Conservation (phyloP, 2,329 filamentous ascomycete genomes). For the Sporothrix phasma region DNA sequence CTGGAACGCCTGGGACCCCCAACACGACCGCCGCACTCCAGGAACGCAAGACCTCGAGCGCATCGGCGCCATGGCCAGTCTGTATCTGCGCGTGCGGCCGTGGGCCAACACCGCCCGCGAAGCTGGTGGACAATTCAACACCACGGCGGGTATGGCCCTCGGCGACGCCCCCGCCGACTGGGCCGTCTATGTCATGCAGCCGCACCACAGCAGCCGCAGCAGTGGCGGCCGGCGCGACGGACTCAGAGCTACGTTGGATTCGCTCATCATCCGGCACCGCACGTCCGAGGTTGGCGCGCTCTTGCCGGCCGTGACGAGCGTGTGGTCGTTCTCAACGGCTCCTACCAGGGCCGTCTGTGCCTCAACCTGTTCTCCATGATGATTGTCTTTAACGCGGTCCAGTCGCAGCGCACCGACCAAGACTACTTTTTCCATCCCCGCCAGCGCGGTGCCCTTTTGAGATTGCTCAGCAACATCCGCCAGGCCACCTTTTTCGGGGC, state of each 20-base stretch:
- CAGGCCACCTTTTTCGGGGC: slow-evolving; percentile 80
- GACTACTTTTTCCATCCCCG: slow-evolving; percentile 84
- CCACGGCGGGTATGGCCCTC: no score
- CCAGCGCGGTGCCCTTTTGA: slow-evolving; percentile 56
- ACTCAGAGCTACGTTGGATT: slow-evolving; percentile 60
- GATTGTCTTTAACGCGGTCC: slow-evolving; percentile 76
- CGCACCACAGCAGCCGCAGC: slow-evolving; percentile 39
- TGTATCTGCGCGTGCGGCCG: slow-evolving; percentile 67
- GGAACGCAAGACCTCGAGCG: slow-evolving; percentile 56
- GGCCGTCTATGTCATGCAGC: slow-evolving; percentile 60
- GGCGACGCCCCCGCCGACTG: slow-evolving; percentile 52
- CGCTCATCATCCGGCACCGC: slow-evolving; percentile 71
- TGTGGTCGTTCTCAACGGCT: slow-evolving; percentile 65
- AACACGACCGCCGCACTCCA: slow-evolving; percentile 34
- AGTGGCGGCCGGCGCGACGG: slow-evolving; percentile 48
- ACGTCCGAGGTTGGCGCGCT: slow-evolving; percentile 58
- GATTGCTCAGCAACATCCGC: slow-evolving; percentile 66
- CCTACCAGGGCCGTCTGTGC: slow-evolving; percentile 72
- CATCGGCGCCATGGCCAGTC: slow-evolving; percentile 52
- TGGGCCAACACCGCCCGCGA: slow-evolving; percentile 54
- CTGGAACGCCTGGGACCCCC: neutral
- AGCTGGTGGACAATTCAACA: slow-evolving; percentile 27
- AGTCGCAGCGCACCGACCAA: slow-evolving; percentile 70
- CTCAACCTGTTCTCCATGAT: slow-evolving; percentile 79
- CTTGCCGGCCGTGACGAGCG: slow-evolving; percentile 65